Evolutionary conservation across 1,139 yeast species (phyloP).

Genomic region (Lodderomyces theae): DNA sequence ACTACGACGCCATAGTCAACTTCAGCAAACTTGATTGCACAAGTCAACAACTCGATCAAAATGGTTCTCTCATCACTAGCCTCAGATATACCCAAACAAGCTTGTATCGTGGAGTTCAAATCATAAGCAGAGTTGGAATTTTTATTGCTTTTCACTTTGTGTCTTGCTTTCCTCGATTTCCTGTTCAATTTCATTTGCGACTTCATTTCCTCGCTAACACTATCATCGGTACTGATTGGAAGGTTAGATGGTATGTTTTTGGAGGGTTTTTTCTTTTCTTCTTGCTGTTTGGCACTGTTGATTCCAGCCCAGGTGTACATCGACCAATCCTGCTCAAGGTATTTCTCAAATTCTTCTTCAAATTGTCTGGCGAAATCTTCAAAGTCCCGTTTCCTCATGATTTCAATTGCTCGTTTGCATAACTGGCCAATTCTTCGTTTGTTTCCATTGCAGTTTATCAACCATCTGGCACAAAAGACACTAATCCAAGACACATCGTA

Average conservation of each 20-base stretch:
- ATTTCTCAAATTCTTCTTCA: slow-evolving; percentile 19
- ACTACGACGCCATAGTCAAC: slow-evolving; percentile 49
- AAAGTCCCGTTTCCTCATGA: slow-evolving; percentile 21
- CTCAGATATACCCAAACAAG: slow-evolving; percentile 51
- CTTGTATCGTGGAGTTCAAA: slow-evolving; percentile 34
- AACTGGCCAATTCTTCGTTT: slow-evolving; percentile 19
- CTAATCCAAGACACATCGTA: slow-evolving; percentile 44
- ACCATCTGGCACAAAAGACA: slow-evolving; percentile 48
- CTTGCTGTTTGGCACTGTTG: slow-evolving; percentile 6
- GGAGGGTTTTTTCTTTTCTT: not conserved
- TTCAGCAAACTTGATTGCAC: slow-evolving; percentile 39
- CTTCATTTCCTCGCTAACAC: slow-evolving; percentile 2
- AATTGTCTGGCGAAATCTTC: slow-evolving; percentile 14
- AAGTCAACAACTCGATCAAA: slow-evolving; percentile 37
- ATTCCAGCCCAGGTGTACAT: slow-evolving; percentile 34
- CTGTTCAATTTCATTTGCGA: slow-evolving; percentile 6
- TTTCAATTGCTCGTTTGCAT: slow-evolving; percentile 21
- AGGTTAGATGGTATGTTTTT: slow-evolving; percentile 2
- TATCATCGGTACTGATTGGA: slow-evolving; percentile 2
- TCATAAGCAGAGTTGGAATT: slow-evolving; percentile 12
- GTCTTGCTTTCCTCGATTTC: slow-evolving; percentile 5
- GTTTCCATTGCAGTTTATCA: slow-evolving; percentile 25
- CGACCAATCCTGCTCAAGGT: slow-evolving; percentile 14
- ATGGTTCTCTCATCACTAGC: slow-evolving; percentile 41
- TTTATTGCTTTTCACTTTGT: slow-evolving; percentile 5